Percentiles rank a stretch among this genome's conserved stretches.
These are phyloP conservation scores for Ophiocordyceps robertsii DNA, from an alignment of 2,329 filamentous ascomycete species.

Conservation along the genomic window DNA sequence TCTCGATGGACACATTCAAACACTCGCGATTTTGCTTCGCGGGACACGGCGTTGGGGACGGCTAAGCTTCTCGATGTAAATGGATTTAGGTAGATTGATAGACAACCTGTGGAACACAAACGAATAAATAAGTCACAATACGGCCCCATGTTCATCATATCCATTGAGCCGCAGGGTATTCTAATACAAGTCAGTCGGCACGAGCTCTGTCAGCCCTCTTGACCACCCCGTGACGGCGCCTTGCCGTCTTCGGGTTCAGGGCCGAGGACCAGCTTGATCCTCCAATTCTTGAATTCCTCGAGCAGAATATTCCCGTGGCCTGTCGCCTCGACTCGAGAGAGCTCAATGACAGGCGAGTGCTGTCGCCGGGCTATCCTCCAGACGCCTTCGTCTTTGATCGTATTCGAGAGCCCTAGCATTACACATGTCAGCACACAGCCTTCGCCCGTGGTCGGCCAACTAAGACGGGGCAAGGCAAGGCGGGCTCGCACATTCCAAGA, in stretches of 20 bases:
- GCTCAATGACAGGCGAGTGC: constrained; percentile 52
- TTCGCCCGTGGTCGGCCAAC: not conserved
- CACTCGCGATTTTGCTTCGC: not conserved
- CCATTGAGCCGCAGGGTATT: not conserved
- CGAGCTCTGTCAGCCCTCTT: not conserved
- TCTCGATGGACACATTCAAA: constrained; percentile 1
- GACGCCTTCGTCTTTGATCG: constrained; percentile 57
- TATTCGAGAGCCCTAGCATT: constrained; percentile 44
- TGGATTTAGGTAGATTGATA: constrained; percentile 8
- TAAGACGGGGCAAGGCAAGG: not conserved
- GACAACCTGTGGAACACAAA: constrained; percentile 5
- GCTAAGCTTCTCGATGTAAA: constrained; percentile 4
- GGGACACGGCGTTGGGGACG: constrained; percentile 4
- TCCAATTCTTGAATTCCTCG: constrained; percentile 65
- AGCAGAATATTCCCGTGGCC: constrained; percentile 68
- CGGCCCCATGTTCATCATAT: not conserved
- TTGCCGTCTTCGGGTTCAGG: not conserved
- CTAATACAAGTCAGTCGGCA: not conserved
- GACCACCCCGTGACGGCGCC: not conserved
- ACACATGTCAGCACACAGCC: not conserved
- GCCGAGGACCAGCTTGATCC: constrained; percentile 37
- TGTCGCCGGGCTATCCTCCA: constrained; percentile 65
- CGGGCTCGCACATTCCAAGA: constrained; percentile 56
- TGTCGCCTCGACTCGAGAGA: constrained; percentile 58
- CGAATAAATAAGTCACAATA: not conserved